A percentile compares a stretch with the other conserved stretches of the same genome.
Evolutionary conservation across 768 basidiomycete species (phyloP).

Genomic region (Lactarius deliciosus): DNA sequence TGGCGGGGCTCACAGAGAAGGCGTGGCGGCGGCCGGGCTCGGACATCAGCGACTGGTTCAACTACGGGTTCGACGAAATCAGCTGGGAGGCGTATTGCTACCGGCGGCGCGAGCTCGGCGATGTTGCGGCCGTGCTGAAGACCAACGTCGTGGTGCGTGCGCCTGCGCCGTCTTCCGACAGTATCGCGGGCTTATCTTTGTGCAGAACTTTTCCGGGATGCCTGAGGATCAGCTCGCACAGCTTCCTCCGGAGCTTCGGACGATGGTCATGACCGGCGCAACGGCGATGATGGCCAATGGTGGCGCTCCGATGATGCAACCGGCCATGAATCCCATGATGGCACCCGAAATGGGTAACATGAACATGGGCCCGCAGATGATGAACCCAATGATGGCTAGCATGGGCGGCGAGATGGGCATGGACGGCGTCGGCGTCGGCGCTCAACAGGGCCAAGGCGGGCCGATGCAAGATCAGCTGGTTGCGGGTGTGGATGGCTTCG

Average conservation of each 20-base stretch:
- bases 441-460: slow-evolving; percentile 28
- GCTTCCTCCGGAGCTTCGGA: slow-evolving; percentile 77
- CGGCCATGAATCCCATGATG: slow-evolving; percentile 36
- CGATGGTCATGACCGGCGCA: slow-evolving; percentile 85
- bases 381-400: slow-evolving; percentile 75
- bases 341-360: slow-evolving; percentile 28
- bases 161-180: not conserved
- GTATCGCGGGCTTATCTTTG: not conserved
- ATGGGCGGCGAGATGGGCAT: slow-evolving; percentile 73
- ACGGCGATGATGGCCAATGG: slow-evolving; percentile 73
- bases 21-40: slow-evolving; percentile 91
- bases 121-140: slow-evolving; percentile 77
- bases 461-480: slow-evolving; percentile 30
- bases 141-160: slow-evolving; percentile 74
- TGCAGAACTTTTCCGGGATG: slow-evolving; percentile 78
- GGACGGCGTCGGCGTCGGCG: slow-evolving; percentile 32
- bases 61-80: slow-evolving; percentile 97
- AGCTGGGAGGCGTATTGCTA: slow-evolving; percentile 94
- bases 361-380: slow-evolving; percentile 34
- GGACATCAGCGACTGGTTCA: slow-evolving; percentile 97
- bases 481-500: slow-evolving; percentile 24
- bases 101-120: slow-evolving; percentile 76
- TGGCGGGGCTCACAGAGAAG: slow-evolving; percentile 73
- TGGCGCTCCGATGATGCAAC: slow-evolving; percentile 44
- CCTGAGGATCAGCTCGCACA: slow-evolving; percentile 76